Conservation (phyloP, 331 rosid genomes). For the Ulmus americana region DNA sequence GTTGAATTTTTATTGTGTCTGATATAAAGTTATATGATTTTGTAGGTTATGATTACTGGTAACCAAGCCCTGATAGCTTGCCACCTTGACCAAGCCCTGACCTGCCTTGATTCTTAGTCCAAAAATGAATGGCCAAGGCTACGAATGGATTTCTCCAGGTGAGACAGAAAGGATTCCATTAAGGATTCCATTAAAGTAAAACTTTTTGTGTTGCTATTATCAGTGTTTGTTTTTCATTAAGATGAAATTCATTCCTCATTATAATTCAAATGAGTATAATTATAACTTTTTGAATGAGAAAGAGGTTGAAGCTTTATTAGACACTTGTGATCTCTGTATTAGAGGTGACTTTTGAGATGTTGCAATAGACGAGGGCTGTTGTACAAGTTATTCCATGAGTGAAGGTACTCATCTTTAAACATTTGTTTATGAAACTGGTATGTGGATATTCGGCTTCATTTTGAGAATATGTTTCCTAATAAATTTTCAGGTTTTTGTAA, state of each 20-base stretch:
- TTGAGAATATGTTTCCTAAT: slow-evolving; percentile 10
- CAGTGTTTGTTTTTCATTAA: slow-evolving; percentile 7
- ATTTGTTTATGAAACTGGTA: slow-evolving; percentile 15
- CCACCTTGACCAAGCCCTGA: slow-evolving; percentile 94
- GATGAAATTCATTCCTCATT: background rate
- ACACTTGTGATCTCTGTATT: slow-evolving; percentile 87
- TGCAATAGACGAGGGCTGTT: slow-evolving; percentile 67
- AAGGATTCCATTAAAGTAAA: slow-evolving; percentile 59
- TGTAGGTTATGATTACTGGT: slow-evolving; percentile 90
- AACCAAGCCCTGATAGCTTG: slow-evolving; percentile 99
- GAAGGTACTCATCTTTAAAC: slow-evolving; percentile 46
- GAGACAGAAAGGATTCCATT: slow-evolving; percentile 59
- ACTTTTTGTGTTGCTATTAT: slow-evolving; percentile 2
- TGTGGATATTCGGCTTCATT: slow-evolving; percentile 15
- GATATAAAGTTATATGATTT: background rate
- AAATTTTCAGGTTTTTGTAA: slow-evolving; percentile 74
- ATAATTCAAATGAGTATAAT: slow-evolving; percentile 10
- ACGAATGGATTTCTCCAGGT: slow-evolving; percentile 85
- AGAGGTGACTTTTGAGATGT: slow-evolving; percentile 96
- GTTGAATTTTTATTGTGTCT: background rate
- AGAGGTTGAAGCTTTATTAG: slow-evolving; percentile 73
- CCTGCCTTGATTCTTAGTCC: slow-evolving; percentile 72
- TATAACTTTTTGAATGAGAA: slow-evolving; percentile 45
- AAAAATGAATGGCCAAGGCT: slow-evolving; percentile 44
- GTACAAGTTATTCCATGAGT: slow-evolving; percentile 72